phyloP scores from a whole-genome alignment of 352 stramenopile species.

The Sclerospora graminicola region DNA sequence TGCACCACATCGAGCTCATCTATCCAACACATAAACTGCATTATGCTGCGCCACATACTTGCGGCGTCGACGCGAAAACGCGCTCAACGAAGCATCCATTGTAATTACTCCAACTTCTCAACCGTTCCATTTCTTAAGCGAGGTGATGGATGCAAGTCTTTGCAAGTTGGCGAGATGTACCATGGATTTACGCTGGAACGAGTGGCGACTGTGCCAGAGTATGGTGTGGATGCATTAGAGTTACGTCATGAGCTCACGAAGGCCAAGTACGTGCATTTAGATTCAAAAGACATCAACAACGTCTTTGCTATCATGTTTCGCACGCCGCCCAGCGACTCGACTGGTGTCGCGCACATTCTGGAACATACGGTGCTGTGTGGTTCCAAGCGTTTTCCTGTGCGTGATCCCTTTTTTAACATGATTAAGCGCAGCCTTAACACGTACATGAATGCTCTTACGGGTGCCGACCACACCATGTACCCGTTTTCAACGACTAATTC shows the following conservation, averaged over 20 bases:
- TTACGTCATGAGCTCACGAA: slow-evolving; percentile 63
- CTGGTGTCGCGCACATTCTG: slow-evolving; percentile 97
- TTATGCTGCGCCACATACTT: slow-evolving; percentile 24
- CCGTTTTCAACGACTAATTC: slow-evolving; percentile 95
- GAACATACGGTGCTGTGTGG: slow-evolving; percentile 94
- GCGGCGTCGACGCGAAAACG: slow-evolving; percentile 1
- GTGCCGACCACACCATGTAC: slow-evolving; percentile 97
- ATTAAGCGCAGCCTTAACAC: slow-evolving; percentile 97
- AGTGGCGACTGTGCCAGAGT: slow-evolving; percentile 62
- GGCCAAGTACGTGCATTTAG: slow-evolving; percentile 72
- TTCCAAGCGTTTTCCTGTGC: slow-evolving; percentile 94
- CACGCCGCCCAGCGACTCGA: slow-evolving; percentile 93
- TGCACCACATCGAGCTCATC: too few species aligned
- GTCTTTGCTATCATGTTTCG: slow-evolving; percentile 94
- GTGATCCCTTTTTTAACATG: slow-evolving; percentile 99
- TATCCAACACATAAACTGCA: neutral
- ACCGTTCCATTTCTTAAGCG: slow-evolving; percentile 13
- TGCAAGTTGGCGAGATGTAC: slow-evolving; percentile 50
- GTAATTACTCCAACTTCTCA: neutral
- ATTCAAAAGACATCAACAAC: slow-evolving; percentile 79
- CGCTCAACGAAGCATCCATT: neutral
- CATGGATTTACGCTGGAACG: slow-evolving; percentile 69
- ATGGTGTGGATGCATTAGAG: slow-evolving; percentile 71
- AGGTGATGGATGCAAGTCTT: slow-evolving; percentile 43
- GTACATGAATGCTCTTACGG: slow-evolving; percentile 99